Base-by-base conservation (phyloP, 2,329 filamentous ascomycete genomes). In the Cryoendolithus antarcticus region DNA sequence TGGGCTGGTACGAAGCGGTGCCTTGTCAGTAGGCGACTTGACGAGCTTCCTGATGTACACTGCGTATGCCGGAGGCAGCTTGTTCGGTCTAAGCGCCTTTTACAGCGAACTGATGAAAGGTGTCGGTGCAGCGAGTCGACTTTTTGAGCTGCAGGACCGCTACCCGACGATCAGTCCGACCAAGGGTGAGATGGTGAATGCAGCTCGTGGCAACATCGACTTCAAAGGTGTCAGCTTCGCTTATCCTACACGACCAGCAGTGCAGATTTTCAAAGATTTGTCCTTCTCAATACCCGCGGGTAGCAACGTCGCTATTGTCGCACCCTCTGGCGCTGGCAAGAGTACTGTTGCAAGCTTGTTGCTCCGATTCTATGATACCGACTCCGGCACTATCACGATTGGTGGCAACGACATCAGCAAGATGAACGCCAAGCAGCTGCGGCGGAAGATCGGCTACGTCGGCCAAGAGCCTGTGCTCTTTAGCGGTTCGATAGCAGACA, bases 101-200 rank as follows among this genome's bases (percentile, higher is more conserved):
- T 98, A 95, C 62, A 94, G 88, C 0, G 91, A 98, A 58, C 71
- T 98, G 45, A 98, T 98, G 91, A 98, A 98, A 62, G 93, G 93
- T 32, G 89, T 94, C 3, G 91, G 93, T 53, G 91, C 91, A 32
- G 91, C 91, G n/a, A 93, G 82, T 54, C 82, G 91, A 44, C 70
- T 98, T 1, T 98, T 98, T 55, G 91, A 98, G 57, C 73, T 98
- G 4, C 88, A 96, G 58, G 91, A 98, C 59, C 80, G 91, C 46
- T 70, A 84, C 42, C 83, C 88, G 0, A 81, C 78, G 2, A 93
- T 96, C 44, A 80, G 80, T n/a, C 77, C 88, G 12, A 98, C 93
- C 0, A 77, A 81, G 38, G 91, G 91, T 46, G 58, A 70, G 24
- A 80, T 77, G 43, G 86, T 98, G 24, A 72, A 68, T 39, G 93